Evolutionary conservation across 441 rosid species (phyloP).

Genomic region (Gossypium schwendimanii): DNA sequence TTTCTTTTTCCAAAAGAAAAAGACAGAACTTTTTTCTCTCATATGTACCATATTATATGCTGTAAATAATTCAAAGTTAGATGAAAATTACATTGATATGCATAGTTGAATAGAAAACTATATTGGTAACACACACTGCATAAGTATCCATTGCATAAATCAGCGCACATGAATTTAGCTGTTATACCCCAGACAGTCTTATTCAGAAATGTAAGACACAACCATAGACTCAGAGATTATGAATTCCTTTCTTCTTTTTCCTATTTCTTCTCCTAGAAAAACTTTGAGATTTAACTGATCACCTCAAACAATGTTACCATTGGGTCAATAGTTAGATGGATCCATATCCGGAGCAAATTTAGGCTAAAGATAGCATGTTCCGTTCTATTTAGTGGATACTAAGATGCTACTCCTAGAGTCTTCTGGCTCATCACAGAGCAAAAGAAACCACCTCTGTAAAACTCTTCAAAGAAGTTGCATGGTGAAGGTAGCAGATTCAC

Average conservation of each 20-base stretch:
- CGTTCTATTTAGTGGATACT: background rate
- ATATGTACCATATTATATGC: background rate
- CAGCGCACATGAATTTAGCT: background rate
- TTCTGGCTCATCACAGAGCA: background rate
- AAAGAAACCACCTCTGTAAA: background rate
- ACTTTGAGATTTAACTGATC: background rate
- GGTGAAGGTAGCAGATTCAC: constrained; percentile 15
- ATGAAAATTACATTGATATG: background rate
- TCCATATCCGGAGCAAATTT: background rate
- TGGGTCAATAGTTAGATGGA: background rate
- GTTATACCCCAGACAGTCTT: background rate
- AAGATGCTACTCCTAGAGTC: constrained; percentile 7
- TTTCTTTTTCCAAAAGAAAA: background rate
- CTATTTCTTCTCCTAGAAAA: background rate
- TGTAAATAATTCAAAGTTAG: background rate
- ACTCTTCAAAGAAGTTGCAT: background rate
- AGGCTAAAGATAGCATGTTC: background rate
- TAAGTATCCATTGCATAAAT: background rate
- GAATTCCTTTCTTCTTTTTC: background rate
- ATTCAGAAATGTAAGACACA: background rate
- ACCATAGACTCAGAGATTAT: background rate
- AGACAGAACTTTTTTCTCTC: background rate
- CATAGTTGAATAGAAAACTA: background rate
- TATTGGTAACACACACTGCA: background rate
- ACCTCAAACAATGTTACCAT: background rate